A percentile compares a stretch with the other conserved stretches of the same genome.
Evolutionary conservation across 306 rosid species (phyloP).

Genomic region (Malus domestica): ASM211411v1 NC_041792.1:3141001-3141500

Average conservation of each 20-base stretch:
- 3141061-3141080: neutral
- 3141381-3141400: no score
- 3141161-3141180: no score
- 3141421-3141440: no score
- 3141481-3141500: neutral
- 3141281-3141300: neutral
- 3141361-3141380: no score
- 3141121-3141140: no score
- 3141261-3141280: neutral
- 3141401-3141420: neutral
- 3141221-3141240: neutral
- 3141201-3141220: neutral
- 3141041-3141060: neutral
- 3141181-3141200: no score
- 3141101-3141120: neutral
- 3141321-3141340: no score
- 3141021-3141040: neutral
- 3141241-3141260: neutral
- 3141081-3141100: neutral
- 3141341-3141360: no score
- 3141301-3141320: no score
- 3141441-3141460: no score
- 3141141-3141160: no score
- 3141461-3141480: neutral
- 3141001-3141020: neutral